These are phyloP conservation scores for Saraca asoca DNA, from an alignment of 331 rosid species.

Conservation along the genomic window DNA sequence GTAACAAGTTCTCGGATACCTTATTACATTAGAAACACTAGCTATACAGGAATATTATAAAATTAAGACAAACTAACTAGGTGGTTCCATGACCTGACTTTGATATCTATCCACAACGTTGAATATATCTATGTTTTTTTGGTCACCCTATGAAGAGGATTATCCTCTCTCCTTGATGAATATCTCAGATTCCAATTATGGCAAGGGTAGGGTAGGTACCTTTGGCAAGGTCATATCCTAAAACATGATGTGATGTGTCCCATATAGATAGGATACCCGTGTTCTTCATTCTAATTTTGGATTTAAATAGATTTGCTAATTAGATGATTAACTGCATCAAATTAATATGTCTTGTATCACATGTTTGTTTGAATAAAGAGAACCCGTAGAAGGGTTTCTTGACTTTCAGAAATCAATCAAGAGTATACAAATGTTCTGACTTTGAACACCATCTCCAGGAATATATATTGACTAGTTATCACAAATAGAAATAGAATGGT, in stretches of 20 bases:
- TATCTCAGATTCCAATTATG: slow-evolving; percentile 32
- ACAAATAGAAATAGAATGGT: slow-evolving; percentile 19
- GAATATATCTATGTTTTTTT: not conserved
- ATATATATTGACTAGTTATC: slow-evolving; percentile 33
- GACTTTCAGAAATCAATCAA: slow-evolving; percentile 30
- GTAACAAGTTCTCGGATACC: too few relatives aligned
- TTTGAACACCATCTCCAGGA: slow-evolving; percentile 31
- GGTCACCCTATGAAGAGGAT: slow-evolving; percentile 23
- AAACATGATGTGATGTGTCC: slow-evolving; percentile 38
- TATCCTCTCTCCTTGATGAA: slow-evolving; percentile 25
- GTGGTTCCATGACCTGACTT: not conserved
- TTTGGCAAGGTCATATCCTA: slow-evolving; percentile 30
- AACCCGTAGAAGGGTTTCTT: slow-evolving; percentile 33
- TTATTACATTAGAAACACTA: not conserved
- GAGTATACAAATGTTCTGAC: slow-evolving; percentile 22
- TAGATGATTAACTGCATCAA: too few relatives aligned
- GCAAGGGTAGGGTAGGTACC: slow-evolving; percentile 25
- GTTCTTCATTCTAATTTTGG: slow-evolving; percentile 4
- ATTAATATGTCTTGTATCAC: too few relatives aligned
- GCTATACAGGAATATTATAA: too few relatives aligned
- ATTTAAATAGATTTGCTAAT: too few relatives aligned
- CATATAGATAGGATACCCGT: slow-evolving; percentile 2
- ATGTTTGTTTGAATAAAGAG: slow-evolving; percentile 33
- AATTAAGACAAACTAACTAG: slow-evolving; percentile 36
- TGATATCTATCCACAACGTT: slow-evolving; percentile 15